Percentiles rank a stretch among this genome's conserved stretches.
Conservation (phyloP, 768 basidiomycete species). For the Tulasnella sp. region DNA sequence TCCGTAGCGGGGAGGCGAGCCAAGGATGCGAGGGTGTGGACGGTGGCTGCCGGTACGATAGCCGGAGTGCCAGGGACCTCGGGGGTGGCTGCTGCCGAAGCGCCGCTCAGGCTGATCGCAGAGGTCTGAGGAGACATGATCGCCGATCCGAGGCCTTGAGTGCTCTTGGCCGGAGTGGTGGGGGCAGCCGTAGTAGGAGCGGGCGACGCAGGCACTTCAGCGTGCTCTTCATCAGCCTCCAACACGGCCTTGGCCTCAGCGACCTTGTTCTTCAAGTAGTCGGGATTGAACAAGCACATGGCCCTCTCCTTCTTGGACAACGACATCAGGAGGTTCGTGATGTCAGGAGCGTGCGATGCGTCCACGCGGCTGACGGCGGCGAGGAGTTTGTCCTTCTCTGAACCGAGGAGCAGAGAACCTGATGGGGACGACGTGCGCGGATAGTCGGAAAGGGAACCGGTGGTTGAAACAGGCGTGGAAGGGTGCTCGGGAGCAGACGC, state of each 20-base stretch:
- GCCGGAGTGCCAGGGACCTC: constrained; percentile 16
- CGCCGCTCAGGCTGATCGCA: constrained; percentile 68
- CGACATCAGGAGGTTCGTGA: constrained; percentile 78
- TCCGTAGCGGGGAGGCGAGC: constrained; percentile 71
- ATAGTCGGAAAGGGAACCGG: constrained; percentile 70
- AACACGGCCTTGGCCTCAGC: constrained; percentile 78
- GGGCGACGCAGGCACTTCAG: constrained; percentile 42
- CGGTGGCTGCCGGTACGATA: background rate
- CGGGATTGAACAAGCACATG: constrained; percentile 84
- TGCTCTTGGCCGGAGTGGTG: constrained; percentile 39
- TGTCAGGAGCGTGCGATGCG: constrained; percentile 51
- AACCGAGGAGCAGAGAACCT: constrained; percentile 56
- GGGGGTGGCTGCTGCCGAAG: constrained; percentile 71
- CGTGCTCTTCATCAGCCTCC: constrained; percentile 57
- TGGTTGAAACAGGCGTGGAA: constrained; percentile 76
- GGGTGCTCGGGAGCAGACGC: constrained; percentile 90
- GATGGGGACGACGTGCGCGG: constrained; percentile 80
- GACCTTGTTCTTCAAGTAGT: constrained; percentile 71
- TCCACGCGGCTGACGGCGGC: constrained; percentile 65
- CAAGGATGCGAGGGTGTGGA: constrained; percentile 61
- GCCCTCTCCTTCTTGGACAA: constrained; percentile 85
- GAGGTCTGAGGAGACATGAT: constrained; percentile 58
- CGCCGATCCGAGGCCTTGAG: constrained; percentile 35
- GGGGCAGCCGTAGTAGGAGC: constrained; percentile 54
- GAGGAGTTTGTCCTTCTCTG: constrained; percentile 72